Conservation (phyloP, 768 basidiomycete species). For the Phanerodontia chrysosporium region DNA sequence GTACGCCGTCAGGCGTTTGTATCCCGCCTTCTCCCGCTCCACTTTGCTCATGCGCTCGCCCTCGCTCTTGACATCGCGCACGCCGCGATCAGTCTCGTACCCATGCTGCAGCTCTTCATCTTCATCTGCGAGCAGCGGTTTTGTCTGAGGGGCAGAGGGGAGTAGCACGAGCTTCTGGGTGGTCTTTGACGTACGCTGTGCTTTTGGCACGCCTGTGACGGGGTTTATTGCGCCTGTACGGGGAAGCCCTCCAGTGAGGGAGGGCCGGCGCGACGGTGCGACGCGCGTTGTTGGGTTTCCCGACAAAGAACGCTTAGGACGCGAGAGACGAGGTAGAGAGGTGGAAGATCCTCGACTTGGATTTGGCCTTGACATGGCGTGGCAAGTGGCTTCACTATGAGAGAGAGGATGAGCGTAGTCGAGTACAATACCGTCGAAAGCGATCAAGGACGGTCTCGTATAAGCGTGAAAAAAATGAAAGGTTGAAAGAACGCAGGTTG, state of each 20-base stretch:
- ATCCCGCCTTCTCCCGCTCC: slow-evolving; percentile 77
- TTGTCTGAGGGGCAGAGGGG: slow-evolving; percentile 86
- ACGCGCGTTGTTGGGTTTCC: neutral
- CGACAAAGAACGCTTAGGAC: slow-evolving; percentile 11
- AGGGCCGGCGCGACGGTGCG: slow-evolving; percentile 24
- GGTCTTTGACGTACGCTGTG: slow-evolving; percentile 83
- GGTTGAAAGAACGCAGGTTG: too few species aligned
- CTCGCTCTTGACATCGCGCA: slow-evolving; percentile 76
- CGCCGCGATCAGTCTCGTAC: slow-evolving; percentile 61
- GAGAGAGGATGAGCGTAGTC: neutral
- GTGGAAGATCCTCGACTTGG: slow-evolving; percentile 3
- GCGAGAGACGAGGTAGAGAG: slow-evolving; percentile 4
- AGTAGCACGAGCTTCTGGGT: slow-evolving; percentile 88
- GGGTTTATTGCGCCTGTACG: slow-evolving; percentile 22
- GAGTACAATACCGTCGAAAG: too few species aligned
- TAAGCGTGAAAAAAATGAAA: too few species aligned
- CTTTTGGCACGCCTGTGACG: slow-evolving; percentile 35
- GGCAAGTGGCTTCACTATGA: neutral
- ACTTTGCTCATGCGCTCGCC: slow-evolving; percentile 88
- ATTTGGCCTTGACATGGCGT: slow-evolving; percentile 9
- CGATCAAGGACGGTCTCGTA: too few species aligned
- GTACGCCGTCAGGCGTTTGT: slow-evolving; percentile 83
- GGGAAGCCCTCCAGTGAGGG: slow-evolving; percentile 22
- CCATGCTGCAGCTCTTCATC: slow-evolving; percentile 52
- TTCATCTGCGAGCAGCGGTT: slow-evolving; percentile 50